These are phyloP conservation scores for Candolleomyces efflorescens DNA, from an alignment of 768 basidiomycete genomes.

Conservation along the genomic window DNA sequence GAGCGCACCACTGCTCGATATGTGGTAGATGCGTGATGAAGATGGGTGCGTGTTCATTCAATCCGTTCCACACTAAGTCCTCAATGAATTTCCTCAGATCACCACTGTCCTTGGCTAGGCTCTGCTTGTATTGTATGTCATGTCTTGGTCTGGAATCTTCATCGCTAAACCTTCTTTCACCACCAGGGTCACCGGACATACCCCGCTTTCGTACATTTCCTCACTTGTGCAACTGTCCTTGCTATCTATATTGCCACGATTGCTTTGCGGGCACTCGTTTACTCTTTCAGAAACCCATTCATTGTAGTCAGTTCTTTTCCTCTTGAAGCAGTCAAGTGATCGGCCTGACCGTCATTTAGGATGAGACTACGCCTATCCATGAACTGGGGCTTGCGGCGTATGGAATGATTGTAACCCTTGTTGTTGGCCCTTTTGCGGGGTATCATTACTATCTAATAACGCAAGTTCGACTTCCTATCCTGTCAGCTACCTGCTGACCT, in stretches of 20 bases:
- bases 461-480: constrained; percentile 6
- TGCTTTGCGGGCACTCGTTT: constrained; percentile 50
- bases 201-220: constrained; percentile 78
- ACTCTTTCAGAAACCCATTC: constrained; percentile 62
- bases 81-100: constrained; percentile 46
- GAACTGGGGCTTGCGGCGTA: constrained; percentile 60
- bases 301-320: constrained; percentile 45
- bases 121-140: constrained; percentile 66
- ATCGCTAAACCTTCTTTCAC: constrained; percentile 3
- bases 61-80: neutral
- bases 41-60: constrained; percentile 57
- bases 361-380: constrained; percentile 65
- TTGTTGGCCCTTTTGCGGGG: constrained; percentile 69
- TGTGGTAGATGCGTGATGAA: constrained; percentile 81
- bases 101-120: constrained; percentile 85
- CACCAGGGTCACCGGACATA: constrained; percentile 85
- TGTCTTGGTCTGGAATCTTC: neutral
- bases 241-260: constrained; percentile 57
- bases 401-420: constrained; percentile 55
- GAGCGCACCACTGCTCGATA: constrained; percentile 71
- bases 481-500: neutral
- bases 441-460: constrained; percentile 75
- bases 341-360: constrained; percentile 29
- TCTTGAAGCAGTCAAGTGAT: neutral
- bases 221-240: constrained; percentile 58